phyloP scores from a whole-genome alignment of 805 yeast genomes.

The Saccharomycopsis sp. region DNA sequence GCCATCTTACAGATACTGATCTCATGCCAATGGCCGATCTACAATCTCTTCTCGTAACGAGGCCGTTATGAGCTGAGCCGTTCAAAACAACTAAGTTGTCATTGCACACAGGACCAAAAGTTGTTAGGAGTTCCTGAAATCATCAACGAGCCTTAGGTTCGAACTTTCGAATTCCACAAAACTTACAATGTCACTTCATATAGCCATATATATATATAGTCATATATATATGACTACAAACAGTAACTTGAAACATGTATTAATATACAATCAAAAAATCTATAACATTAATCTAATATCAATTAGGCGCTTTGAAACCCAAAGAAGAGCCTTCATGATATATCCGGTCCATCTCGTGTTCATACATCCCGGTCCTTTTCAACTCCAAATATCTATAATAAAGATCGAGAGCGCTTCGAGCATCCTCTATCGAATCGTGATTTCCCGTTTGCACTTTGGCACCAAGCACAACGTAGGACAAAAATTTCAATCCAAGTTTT shows the following conservation, averaged over 20 bases:
- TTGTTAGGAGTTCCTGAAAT: too few species aligned
- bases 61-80: too few species aligned
- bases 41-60: too few species aligned
- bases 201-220: too few species aligned
- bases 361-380: constrained; percentile 50
- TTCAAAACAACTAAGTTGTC: too few species aligned
- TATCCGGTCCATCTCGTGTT: constrained; percentile 53
- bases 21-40: too few species aligned
- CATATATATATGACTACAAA: too few species aligned
- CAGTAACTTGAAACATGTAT: not conserved
- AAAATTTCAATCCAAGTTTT: constrained; percentile 73
- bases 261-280: not conserved
- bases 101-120: too few species aligned
- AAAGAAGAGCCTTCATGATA: constrained; percentile 62
- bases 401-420: constrained; percentile 72
- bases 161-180: too few species aligned
- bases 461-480: constrained; percentile 71
- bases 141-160: too few species aligned
- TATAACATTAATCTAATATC: not conserved
- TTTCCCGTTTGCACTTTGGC: constrained; percentile 83
- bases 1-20: too few species aligned
- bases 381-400: constrained; percentile 69
- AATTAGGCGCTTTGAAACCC: constrained; percentile 44
- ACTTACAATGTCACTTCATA: too few species aligned
- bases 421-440: constrained; percentile 97